Evolutionary conservation across 129 eudicot genomes (phyloP), one percentile per base, ranked within the genome.

Genomic region (Helichrysum umbraculigerum): DNA sequence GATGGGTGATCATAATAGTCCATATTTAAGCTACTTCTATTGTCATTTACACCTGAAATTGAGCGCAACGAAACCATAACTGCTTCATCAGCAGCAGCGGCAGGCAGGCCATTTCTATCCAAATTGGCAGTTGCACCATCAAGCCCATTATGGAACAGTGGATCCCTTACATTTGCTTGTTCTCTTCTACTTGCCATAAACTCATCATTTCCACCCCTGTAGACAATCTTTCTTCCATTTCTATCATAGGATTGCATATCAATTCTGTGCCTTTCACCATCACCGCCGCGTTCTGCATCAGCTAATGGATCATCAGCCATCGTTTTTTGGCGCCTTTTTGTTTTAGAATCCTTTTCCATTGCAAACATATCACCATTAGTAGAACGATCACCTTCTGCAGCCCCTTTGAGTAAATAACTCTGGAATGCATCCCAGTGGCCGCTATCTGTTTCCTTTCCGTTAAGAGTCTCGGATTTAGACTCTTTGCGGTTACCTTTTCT

Each of bases 371-470:
- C 84, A 54, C 78, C 80, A 68, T 78, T 82, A 19, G 72, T 61
- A 44, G 84, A 30, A 47, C 72, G 70, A 66, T 78, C 85, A 74
- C 79, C 86, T 87, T 93, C 91, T 66, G 73, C 87, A 61, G 81
- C 88, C 60, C 91, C 93, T 51, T 81, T 85, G 75, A 93, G 85
- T 71, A 93, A 74, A 71, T 81, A 93, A 75, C 77, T 86, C 75
- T 93, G 96, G 79, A 93, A 93, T 52, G 98, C 98, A 75, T 83
- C 88, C 98, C 98, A 93, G 76, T 85, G 86, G 35, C 87, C 87
- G 12, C 85, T 86, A 60, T 87, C 96, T 68, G 82, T 71, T 61
- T 86, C 86, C 64, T 85, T 82, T 72, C 74, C 83, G 42, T 58
- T 59, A 35, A 25, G 42, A 72, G 76, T 71, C 83, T 64, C 84